Evolutionary conservation across 352 stramenopile genomes (phyloP), one percentile per base, ranked within the genome.

Genomic region (Phytophthora parvispora): DNA sequence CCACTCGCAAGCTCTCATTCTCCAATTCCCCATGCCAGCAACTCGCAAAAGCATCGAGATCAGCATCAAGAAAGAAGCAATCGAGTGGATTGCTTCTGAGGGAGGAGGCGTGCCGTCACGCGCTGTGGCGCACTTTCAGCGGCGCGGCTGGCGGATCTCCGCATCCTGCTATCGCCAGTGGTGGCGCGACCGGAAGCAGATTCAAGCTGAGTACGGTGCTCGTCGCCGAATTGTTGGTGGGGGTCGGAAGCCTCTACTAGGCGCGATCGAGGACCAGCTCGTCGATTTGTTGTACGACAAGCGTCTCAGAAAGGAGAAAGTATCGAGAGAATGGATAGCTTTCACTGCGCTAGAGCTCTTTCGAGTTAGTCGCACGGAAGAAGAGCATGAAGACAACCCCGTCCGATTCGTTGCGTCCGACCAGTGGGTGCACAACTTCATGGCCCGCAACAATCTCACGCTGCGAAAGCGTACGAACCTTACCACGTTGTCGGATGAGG

Each of bases 131-230:
- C 51, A 70, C 24, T 70, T 70, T 56, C 25, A 40, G 6, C 24
- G 6, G 24, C 45, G 9, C 24, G 25, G 24, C 16, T 70, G 36
- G 63, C 36, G 24, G 6, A 48, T 70, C 16, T 38, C 10, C 2
- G 50, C 50, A 24, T 64, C 36, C 5, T 40, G n/a, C 24, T 63
- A 49, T 32, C 24, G 40, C 8, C 16, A 64, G 16, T 50, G 63
- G 63, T 70, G 63, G 63, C 25, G 47, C 8, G 28, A 70, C 8
- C 54, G 63, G 10, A 40, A 69, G 12, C 15, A 69, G 42, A 69
- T 69, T 20, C 28, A n/a, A 16, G 24, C 29, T 15, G 56, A 45
- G 12, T n/a, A 31, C n/a, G 34, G 22, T 4, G 43, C n/a, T 31
- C n/a, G 40, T 6, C 20, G 47, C 6, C 54, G 64, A 31, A 13